phyloP scores from a whole-genome alignment of 208 protist species.

The Leishmania amazonensis region DNA sequence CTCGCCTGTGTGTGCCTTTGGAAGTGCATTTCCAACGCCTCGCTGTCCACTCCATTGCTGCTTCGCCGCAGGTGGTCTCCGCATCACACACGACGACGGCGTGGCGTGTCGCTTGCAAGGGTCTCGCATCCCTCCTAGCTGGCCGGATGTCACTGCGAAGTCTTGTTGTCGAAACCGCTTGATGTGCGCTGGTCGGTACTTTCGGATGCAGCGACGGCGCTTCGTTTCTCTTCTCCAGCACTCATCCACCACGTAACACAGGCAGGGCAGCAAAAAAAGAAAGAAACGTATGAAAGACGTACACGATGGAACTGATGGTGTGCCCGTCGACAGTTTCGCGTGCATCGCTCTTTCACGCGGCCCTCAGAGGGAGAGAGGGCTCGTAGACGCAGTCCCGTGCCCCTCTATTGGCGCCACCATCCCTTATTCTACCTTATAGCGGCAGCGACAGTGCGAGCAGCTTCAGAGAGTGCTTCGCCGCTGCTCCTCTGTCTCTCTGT shows the following conservation, averaged over 20 bases:
- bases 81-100: background rate
- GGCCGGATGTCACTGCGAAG: background rate
- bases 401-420: too few species aligned
- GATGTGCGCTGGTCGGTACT: background rate
- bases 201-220: background rate
- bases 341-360: background rate
- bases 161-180: background rate
- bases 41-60: background rate
- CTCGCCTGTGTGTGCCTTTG: background rate
- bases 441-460: background rate
- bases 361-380: background rate
- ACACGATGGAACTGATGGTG: background rate
- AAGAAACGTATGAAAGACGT: background rate
- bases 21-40: background rate
- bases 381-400: background rate
- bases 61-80: background rate
- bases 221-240: background rate
- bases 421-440: background rate
- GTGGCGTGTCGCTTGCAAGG: background rate
- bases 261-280: too few species aligned
- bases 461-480: background rate
- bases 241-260: background rate
- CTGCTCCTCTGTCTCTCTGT: background rate
- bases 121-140: background rate
- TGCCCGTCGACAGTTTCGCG: background rate